Conservation (phyloP, 352 stramenopile species). For the Globisporangium paddicum region DNA sequence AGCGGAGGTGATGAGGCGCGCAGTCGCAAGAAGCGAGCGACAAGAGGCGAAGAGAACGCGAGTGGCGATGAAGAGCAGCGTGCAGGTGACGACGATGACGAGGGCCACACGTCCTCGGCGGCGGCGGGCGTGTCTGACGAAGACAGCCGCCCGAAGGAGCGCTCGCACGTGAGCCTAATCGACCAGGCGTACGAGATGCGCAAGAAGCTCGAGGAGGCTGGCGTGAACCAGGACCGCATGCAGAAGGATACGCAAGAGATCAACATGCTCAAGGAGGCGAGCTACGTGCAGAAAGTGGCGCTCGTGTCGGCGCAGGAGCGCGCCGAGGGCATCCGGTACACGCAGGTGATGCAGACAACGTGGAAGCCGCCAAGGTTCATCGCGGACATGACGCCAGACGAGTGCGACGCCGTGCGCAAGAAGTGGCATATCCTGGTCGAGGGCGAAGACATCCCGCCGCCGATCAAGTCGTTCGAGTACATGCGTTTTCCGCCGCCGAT, state of each 20-base stretch:
- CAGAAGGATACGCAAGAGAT: slow-evolving; percentile 87
- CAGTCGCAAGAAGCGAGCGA: slow-evolving; percentile 2
- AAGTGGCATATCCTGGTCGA: slow-evolving; percentile 99
- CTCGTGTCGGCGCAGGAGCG: slow-evolving; percentile 92
- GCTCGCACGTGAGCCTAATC: slow-evolving; percentile 69
- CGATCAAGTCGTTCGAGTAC: slow-evolving; percentile 96
- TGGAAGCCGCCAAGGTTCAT: slow-evolving; percentile 91
- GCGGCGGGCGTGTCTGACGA: slow-evolving; percentile 6
- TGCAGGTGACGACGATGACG: slow-evolving; percentile 6
- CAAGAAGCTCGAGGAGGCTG: slow-evolving; percentile 65
- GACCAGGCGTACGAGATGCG: slow-evolving; percentile 84
- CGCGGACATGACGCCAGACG: slow-evolving; percentile 74
- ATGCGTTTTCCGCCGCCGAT: slow-evolving; percentile 97
- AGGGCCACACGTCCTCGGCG: slow-evolving; percentile 10
- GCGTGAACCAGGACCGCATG: slow-evolving; percentile 75
- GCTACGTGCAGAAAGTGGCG: slow-evolving; percentile 95
- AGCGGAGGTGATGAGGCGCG: background rate
- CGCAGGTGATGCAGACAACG: slow-evolving; percentile 84
- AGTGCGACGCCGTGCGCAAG: slow-evolving; percentile 90
- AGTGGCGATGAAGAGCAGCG: slow-evolving; percentile 4
- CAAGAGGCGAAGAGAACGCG: background rate
- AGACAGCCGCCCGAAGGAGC: slow-evolving; percentile 17
- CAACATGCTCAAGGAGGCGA: slow-evolving; percentile 93
- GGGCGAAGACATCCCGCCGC: slow-evolving; percentile 93
- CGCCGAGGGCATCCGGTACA: slow-evolving; percentile 91